A percentile compares a stretch with the other conserved stretches of the same genome.
Evolutionary conservation across 2,329 filamentous ascomycete species (phyloP).

Genomic region (Hymenoscyphus occultus): DNA sequence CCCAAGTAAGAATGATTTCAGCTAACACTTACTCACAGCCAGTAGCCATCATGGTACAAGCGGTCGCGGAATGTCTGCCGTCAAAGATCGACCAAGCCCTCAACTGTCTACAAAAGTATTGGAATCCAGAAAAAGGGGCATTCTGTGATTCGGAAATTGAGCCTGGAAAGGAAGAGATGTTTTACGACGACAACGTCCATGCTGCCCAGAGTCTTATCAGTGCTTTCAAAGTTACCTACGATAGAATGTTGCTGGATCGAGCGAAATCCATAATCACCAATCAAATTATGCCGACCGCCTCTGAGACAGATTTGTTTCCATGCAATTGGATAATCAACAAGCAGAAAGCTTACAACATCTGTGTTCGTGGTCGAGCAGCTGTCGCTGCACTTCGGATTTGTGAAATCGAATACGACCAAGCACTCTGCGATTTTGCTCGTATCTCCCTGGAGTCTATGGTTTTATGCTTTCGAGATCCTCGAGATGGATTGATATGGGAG

Average conservation of each 20-base stretch:
- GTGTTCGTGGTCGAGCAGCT: slow-evolving; percentile 23
- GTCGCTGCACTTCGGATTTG: slow-evolving; percentile 24
- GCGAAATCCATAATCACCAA: slow-evolving; percentile 17
- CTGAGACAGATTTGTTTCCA: slow-evolving; percentile 21
- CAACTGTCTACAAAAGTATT: slow-evolving; percentile 20
- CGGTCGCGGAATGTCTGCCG: slow-evolving; percentile 20
- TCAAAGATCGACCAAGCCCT: slow-evolving; percentile 9
- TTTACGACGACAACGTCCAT: slow-evolving; percentile 28
- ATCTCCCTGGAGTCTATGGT: slow-evolving; percentile 17
- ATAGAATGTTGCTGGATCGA: slow-evolving; percentile 18
- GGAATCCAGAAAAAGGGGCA: slow-evolving; percentile 21
- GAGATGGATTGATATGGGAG: slow-evolving; percentile 27
- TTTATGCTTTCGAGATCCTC: slow-evolving; percentile 18
- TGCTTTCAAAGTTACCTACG: slow-evolving; percentile 17
- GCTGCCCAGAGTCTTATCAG: slow-evolving; percentile 23
- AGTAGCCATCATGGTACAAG: slow-evolving; percentile 24
- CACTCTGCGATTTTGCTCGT: slow-evolving; percentile 17
- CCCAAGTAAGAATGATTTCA: too few species aligned
- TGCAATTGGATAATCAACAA: slow-evolving; percentile 22
- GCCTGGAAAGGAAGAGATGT: slow-evolving; percentile 27
- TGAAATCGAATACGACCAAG: slow-evolving; percentile 13
- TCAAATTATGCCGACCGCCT: slow-evolving; percentile 22
- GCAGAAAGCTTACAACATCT: slow-evolving; percentile 20
- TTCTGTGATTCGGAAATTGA: slow-evolving; percentile 30
- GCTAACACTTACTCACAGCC: slow-evolving; percentile 7